Percentiles rank a stretch among this genome's conserved stretches.
phyloP scores from a whole-genome alignment of 768 basidiomycete genomes.

The Termitomyces bulborhizus region DNA sequence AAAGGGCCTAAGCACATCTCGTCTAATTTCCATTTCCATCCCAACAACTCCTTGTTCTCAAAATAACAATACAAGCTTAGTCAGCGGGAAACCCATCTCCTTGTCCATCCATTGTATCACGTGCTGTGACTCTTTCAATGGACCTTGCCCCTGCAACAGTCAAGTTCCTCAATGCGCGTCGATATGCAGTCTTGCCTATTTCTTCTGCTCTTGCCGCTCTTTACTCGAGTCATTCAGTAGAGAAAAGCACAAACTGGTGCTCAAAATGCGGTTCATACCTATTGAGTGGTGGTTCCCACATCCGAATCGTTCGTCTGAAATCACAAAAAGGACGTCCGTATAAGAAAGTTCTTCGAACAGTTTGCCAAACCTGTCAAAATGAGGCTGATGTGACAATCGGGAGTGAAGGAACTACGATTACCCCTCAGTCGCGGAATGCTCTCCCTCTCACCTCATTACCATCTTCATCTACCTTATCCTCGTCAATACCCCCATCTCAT shows the following conservation, averaged over 20 bases:
- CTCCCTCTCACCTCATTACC: not conserved
- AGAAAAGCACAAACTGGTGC: conserved; percentile 31
- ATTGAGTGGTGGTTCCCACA: conserved; percentile 31
- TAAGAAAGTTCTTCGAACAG: conserved; percentile 17
- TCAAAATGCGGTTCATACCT: conserved; percentile 47
- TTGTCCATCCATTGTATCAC: not conserved
- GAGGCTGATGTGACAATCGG: conserved; percentile 15
- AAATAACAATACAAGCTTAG: conserved; percentile 13
- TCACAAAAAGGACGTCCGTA: conserved; percentile 15
- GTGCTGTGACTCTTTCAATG: conserved; percentile 8
- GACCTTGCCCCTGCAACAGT: conserved; percentile 21
- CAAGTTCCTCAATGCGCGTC: conserved; percentile 42
- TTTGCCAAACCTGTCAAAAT: conserved; percentile 27
- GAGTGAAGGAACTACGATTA: not conserved
- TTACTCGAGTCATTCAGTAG: conserved; percentile 38
- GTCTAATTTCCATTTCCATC: not conserved
- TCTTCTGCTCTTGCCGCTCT: conserved; percentile 60
- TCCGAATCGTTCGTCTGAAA: conserved; percentile 27
- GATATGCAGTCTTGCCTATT: conserved; percentile 40
- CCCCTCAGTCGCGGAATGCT: not conserved
- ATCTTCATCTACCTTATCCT: conserved; percentile 3
- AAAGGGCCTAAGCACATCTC: not conserved
- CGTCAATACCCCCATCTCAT: conserved; percentile 7
- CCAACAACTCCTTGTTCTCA: conserved; percentile 12
- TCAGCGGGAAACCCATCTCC: not conserved